Conservation (phyloP, 1,284 basidiomycete species). For the Cystobasidium pallidum region DNA sequence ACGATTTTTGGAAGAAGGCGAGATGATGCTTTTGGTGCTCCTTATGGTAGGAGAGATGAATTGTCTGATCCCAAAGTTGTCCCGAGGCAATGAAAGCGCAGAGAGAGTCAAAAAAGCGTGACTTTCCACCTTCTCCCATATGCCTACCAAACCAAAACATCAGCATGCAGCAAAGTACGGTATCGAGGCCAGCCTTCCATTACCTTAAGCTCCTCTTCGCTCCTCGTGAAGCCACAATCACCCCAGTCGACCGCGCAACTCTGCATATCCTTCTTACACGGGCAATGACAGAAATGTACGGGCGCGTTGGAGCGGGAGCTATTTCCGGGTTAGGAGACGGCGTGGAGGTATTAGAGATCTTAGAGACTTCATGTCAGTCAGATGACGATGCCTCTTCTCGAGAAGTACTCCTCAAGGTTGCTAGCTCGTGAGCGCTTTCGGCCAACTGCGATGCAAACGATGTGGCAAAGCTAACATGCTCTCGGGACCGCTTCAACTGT, state of each 20-base stretch:
- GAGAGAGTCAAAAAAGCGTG: neutral
- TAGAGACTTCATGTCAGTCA: neutral
- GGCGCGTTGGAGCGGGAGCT: slow-evolving; percentile 35
- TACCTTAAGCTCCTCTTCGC: slow-evolving; percentile 35
- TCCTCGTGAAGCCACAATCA: slow-evolving; percentile 2
- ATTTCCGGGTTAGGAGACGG: slow-evolving; percentile 30
- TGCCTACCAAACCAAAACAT: neutral
- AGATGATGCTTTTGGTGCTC: no score
- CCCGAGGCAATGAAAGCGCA: no score
- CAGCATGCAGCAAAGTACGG: slow-evolving; percentile 15
- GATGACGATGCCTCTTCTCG: neutral
- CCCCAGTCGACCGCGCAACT: slow-evolving; percentile 34
- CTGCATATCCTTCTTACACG: slow-evolving; percentile 30
- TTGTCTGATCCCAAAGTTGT: no score
- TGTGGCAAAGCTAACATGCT: slow-evolving; percentile 4
- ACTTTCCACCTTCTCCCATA: no score
- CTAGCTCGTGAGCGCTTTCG: slow-evolving; percentile 15
- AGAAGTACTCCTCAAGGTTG: slow-evolving; percentile 23
- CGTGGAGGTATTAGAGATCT: slow-evolving; percentile 24
- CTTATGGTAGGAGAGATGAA: no score
- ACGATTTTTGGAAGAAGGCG: neutral
- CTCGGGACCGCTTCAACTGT: neutral
- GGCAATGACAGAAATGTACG: slow-evolving; percentile 29
- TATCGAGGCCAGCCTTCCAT: slow-evolving; percentile 3
- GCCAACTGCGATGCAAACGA: neutral